phyloP scores from a whole-genome alignment of 352 stramenopile genomes.

The Phytophthora sp. region DNA sequence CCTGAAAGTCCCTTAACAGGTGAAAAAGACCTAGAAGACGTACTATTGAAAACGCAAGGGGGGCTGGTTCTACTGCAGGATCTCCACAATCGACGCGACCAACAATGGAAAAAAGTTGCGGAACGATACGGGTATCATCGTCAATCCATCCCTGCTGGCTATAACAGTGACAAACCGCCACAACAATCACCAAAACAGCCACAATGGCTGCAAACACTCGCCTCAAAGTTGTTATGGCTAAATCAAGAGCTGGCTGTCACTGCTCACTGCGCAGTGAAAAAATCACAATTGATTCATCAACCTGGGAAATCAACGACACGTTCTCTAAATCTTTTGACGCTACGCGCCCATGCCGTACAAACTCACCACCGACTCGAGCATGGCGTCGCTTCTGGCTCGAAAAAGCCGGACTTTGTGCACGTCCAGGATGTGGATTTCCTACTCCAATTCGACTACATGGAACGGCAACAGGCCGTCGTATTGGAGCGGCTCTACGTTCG shows the following conservation, averaged over 20 bases:
- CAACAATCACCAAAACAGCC: constrained; percentile 1
- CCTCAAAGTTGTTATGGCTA: constrained; percentile 20
- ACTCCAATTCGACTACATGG: constrained; percentile 40
- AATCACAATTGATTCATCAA: constrained; percentile 6
- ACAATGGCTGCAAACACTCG: constrained; percentile 22
- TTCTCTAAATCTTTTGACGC: constrained; percentile 23
- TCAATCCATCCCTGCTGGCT: too few relatives aligned
- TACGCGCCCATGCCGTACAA: constrained; percentile 24
- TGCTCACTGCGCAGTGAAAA: constrained; percentile 19
- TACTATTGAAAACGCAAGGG: constrained; percentile 59
- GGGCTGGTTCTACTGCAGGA: constrained; percentile 61
- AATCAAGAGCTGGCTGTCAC: constrained; percentile 23
- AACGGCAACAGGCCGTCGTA: constrained; percentile 26
- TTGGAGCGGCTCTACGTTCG: constrained; percentile 50
- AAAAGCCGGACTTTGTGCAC: constrained; percentile 19
- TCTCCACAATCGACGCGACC: constrained; percentile 32
- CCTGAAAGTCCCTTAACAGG: background rate
- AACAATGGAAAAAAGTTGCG: constrained; percentile 48
- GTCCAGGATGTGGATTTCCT: constrained; percentile 40
- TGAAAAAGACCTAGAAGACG: constrained; percentile 43
- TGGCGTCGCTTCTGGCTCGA: background rate
- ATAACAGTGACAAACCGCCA: background rate
- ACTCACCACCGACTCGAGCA: constrained; percentile 39
- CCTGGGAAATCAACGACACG: too few relatives aligned
- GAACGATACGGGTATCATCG: constrained; percentile 39